Evolutionary conservation across 2,329 filamentous ascomycete species (phyloP), one percentile per base, ranked within the genome.

Genomic region (Talaromyces sp.): DNA sequence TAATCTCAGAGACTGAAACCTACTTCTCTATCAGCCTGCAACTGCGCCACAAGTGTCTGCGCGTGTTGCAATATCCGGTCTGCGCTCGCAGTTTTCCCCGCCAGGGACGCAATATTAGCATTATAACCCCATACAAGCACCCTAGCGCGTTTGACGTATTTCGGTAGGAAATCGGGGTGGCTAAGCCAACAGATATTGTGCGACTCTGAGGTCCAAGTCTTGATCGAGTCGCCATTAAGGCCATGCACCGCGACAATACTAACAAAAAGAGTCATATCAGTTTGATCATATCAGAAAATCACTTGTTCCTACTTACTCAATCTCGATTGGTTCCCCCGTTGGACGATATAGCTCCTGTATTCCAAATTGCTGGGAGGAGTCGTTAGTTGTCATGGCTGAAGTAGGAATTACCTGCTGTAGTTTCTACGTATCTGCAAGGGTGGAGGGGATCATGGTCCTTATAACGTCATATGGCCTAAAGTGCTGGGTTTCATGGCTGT

Each of bases 211-310:
- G 74, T 77, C 78, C 78, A 81, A 54, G 79, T 79, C 33, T 71
- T 71, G 33, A 73, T 71, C 6, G 75, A 72, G 64, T 81, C 68
- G 15, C 78, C 78, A 67, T 78, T 78, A 15, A 81, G 74, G 17
- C 79, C 78, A 68, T 81, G 79, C 37, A 81, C 76, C 6, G 79
- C 79, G 33, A 82, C 73, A 37, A 79, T 77, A 56, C 74, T 75
- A 41, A 33, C 54, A 9, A 60, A 39, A 39, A 8, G 33, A 56
- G 9, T 31, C 33, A 33, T 19, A 35, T 22, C 17, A 45, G 17
- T 45, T 7, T 22, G n/a, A n/a, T 10, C n/a, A 22, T 45, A 3
- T 22, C 5, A 31, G 41, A 45, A 9, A 22, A 2, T 7, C 8
- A 45, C 3, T 45, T 45, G 7, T 19, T 45, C n/a, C 8, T 31